Evolutionary conservation across 345 rosid species (phyloP), one percentile per base, ranked within the genome.

Genomic region (Gossypium thurberi): DNA sequence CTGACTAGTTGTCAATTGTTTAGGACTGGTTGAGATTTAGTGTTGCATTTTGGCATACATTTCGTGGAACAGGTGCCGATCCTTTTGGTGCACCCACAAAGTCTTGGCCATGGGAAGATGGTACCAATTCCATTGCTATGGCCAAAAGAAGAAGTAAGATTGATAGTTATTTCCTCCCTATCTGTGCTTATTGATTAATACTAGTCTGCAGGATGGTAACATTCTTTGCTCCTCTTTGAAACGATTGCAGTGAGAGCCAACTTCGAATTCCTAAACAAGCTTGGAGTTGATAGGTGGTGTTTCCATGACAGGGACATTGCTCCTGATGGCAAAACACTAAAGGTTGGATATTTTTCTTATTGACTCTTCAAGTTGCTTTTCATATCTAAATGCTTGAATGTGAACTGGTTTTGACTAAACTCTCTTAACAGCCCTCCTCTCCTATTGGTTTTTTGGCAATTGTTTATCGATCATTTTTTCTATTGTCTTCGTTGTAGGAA

Each of bases 11-110:
- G 28, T 46, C 42, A 28, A 46, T 78, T 79, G 33, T 23, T 37
- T 77, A 94, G 98, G 98, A 90, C 56, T 95, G 99, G 99, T 75
- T 95, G 87, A 87, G 99, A 83, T 95, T 95, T 71, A 95, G 98
- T 78, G 90, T 95, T 71, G 98, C 98, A 66, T 95, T 95, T 84
- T 92, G 99, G 99, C 99, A 95, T 79, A 92, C 98, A 8, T 95
- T 92, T 77, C 88, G 97, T 69, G 99, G 98, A 50, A 83, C 91
- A 14, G 98, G 98, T 58, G 89, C 78, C 43, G 98, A 92, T n/a
- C 95, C 94, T 0, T 95, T 95, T 82, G 98, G 98, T 79, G 89
- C 89, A 0, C 84, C 92, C 37, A 91, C 98, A 2, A 95, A 95
- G 82, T 72, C 2, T 74, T 95, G 99, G 98, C 99, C 98, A 3